These are phyloP conservation scores for Plenodomus tracheiphilus DNA, from an alignment of 2,329 filamentous ascomycete species.

Conservation along the genomic window DNA sequence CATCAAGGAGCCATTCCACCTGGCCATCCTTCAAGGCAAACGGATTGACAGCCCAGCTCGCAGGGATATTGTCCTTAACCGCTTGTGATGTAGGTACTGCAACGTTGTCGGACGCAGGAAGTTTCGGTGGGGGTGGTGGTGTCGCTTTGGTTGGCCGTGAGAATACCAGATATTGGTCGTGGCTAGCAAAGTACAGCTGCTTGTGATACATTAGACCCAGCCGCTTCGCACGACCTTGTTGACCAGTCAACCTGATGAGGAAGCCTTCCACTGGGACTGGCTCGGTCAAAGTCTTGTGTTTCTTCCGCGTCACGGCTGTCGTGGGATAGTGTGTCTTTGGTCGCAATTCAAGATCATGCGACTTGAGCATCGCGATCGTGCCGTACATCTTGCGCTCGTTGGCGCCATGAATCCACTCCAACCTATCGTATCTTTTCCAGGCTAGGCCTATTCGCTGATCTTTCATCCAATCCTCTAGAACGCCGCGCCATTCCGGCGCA, in stretches of 20 bases:
- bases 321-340: slow-evolving; percentile 68
- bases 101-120: slow-evolving; percentile 49
- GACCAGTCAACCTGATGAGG: slow-evolving; percentile 65
- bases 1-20: slow-evolving; percentile 60
- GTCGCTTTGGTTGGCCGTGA: slow-evolving; percentile 61
- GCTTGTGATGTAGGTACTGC: slow-evolving; percentile 58
- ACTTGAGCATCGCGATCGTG: slow-evolving; percentile 67
- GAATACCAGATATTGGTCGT: slow-evolving; percentile 67
- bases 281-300: slow-evolving; percentile 54
- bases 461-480: slow-evolving; percentile 62
- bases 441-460: slow-evolving; percentile 65
- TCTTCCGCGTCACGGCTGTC: slow-evolving; percentile 46
- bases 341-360: slow-evolving; percentile 67
- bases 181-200: slow-evolving; percentile 65
- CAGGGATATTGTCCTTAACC: slow-evolving; percentile 60
- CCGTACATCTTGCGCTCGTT: slow-evolving; percentile 72
- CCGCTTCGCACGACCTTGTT: slow-evolving; percentile 61
- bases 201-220: slow-evolving; percentile 67
- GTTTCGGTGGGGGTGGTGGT: slow-evolving; percentile 61
- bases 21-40: slow-evolving; percentile 59
- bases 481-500: slow-evolving; percentile 61
- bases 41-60: slow-evolving; percentile 65
- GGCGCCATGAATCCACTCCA: slow-evolving; percentile 69
- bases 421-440: slow-evolving; percentile 69
- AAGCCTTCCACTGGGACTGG: slow-evolving; percentile 68